Conservation (phyloP, 2,329 filamentous ascomycete species). For the Verticillium klebahnii region DNA sequence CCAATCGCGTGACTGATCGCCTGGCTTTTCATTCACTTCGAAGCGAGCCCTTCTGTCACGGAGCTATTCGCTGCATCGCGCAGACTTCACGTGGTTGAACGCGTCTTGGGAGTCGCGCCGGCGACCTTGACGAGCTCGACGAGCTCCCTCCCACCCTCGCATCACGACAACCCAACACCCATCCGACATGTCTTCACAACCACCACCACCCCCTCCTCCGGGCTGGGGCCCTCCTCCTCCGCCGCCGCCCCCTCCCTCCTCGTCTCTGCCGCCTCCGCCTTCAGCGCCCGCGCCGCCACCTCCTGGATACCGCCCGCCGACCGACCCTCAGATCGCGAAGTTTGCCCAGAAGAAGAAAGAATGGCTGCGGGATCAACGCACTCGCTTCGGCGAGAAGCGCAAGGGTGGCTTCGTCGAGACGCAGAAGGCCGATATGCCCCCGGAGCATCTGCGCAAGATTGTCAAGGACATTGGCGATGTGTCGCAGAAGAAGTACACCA, state of each 20-base stretch:
- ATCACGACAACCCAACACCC: slow-evolving; percentile 2
- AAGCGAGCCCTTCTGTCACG: background rate
- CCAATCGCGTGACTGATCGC: slow-evolving; percentile 1
- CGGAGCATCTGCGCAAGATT: slow-evolving; percentile 96
- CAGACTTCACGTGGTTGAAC: background rate
- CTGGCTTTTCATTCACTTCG: background rate
- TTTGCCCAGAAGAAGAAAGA: slow-evolving; percentile 99
- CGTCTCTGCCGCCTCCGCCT: slow-evolving; percentile 52
- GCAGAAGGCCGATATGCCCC: slow-evolving; percentile 97
- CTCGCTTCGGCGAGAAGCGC: slow-evolving; percentile 93
- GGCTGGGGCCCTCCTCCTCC: slow-evolving; percentile 48
- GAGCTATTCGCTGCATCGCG: background rate
- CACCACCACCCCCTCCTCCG: slow-evolving; percentile 52
- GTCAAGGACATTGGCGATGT: slow-evolving; percentile 98
- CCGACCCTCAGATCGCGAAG: slow-evolving; percentile 83
- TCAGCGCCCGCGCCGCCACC: slow-evolving; percentile 68
- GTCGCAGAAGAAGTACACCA: slow-evolving; percentile 98
- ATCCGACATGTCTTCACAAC: slow-evolving; percentile 45
- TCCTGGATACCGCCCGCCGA: slow-evolving; percentile 75
- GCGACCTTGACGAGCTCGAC: slow-evolving; percentile 9
- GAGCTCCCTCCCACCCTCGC: slow-evolving; percentile 7
- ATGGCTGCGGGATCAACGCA: slow-evolving; percentile 89
- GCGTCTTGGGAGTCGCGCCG: slow-evolving; percentile 12
- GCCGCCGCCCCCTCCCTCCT: slow-evolving; percentile 50
- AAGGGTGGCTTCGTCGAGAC: slow-evolving; percentile 96